These are phyloP conservation scores for Neurospora sp. DNA, from an alignment of 495 filamentous ascomycete genomes.

Conservation along the genomic window DNA sequence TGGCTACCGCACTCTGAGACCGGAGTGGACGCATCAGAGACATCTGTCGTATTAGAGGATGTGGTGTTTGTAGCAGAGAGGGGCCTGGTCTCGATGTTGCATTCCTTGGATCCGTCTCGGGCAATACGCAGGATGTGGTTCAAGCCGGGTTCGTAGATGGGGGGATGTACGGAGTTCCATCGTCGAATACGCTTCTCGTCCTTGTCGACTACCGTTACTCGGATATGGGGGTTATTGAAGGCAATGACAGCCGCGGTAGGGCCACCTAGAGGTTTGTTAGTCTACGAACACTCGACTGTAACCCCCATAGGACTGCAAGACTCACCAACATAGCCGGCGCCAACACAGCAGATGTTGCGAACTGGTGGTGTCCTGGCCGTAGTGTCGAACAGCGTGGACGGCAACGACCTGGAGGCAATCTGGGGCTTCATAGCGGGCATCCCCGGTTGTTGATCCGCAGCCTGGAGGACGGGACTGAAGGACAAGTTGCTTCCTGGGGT, in stretches of 20 bases:
- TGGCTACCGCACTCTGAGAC: slow-evolving; percentile 23
- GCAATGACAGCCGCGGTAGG: slow-evolving; percentile 67
- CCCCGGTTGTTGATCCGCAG: slow-evolving; percentile 15
- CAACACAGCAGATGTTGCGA: slow-evolving; percentile 34
- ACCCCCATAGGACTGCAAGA: neutral
- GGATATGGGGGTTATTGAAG: slow-evolving; percentile 53
- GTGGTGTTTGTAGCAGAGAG: slow-evolving; percentile 7
- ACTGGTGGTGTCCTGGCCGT: slow-evolving; percentile 20
- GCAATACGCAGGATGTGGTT: slow-evolving; percentile 52
- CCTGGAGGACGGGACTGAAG: slow-evolving; percentile 31
- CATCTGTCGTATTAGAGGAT: slow-evolving; percentile 4
- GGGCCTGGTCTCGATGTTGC: slow-evolving; percentile 19
- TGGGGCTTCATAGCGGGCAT: slow-evolving; percentile 6
- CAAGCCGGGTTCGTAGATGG: slow-evolving; percentile 68
- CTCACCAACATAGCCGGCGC: slow-evolving; percentile 22
- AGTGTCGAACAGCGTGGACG: slow-evolving; percentile 10
- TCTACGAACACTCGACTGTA: neutral
- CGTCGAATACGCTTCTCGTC: slow-evolving; percentile 50
- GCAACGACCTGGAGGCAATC: slow-evolving; percentile 8
- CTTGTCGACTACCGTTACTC: slow-evolving; percentile 63
- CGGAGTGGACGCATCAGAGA: slow-evolving; percentile 9
- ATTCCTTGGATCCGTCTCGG: slow-evolving; percentile 41
- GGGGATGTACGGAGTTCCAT: slow-evolving; percentile 64
- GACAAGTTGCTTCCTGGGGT: slow-evolving; percentile 41
- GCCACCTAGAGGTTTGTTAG: slow-evolving; percentile 40